Conservation (phyloP, 2,329 filamentous ascomycete species). For the Trichoderma oligosporum region DNA sequence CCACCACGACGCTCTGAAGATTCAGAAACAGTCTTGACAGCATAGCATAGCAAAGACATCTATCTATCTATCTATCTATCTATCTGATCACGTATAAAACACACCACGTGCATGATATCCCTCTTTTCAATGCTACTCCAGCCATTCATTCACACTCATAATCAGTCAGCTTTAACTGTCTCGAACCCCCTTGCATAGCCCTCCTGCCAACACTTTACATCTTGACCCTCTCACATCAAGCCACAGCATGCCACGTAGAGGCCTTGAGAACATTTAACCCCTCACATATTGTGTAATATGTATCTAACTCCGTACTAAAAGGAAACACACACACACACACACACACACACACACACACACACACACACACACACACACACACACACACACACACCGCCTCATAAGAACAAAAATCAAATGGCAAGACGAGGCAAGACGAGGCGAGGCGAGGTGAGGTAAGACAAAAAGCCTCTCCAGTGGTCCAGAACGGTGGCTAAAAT, state of each 20-base stretch:
- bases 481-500: background rate
- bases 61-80: background rate
- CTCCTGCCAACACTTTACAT: conserved; percentile 10
- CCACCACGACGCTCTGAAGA: background rate
- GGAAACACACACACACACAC: background rate
- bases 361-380: too few relatives aligned
- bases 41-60: background rate
- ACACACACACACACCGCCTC: background rate
- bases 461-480: background rate
- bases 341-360: too few relatives aligned
- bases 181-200: conserved; percentile 5
- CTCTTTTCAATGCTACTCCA: background rate
- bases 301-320: background rate
- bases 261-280: background rate
- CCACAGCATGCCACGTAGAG: conserved; percentile 9
- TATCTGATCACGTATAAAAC: background rate
- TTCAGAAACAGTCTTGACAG: background rate
- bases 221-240: background rate
- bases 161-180: background rate
- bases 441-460: background rate
- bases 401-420: too few relatives aligned
- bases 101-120: conserved; percentile 6
- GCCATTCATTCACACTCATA: background rate
- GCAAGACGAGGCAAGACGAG: background rate
- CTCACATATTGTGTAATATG: background rate